Base-by-base conservation (phyloP, 306 rosid species). In the Lotus japonicus region DNA sequence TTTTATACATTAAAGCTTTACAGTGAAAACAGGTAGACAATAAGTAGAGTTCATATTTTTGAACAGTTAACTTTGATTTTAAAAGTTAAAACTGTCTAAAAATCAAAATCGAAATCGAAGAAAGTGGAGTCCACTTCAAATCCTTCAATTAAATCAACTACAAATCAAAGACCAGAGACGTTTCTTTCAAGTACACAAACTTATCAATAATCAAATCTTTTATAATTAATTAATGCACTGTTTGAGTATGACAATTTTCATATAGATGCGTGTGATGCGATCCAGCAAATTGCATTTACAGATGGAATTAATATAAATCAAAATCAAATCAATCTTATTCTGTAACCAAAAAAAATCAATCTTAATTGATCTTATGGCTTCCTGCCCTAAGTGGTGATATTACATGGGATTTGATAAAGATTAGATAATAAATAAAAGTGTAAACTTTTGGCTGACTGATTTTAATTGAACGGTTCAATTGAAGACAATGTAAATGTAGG, bases 161-260 rank as follows among this genome's bases (percentile, higher is more conserved):
- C 18, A 42, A 3, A 11, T 41, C 3, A 64, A 56, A 48, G 60
- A 58, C 35, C 21, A 38, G 0, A 44, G 4, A 38, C 42, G 57
- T 77, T 55, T 16, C 68, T 55, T 63, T 70, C 68, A 63, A 45
- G 68, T 41, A 59, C 56, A 21, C 16, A 63, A 35, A 56, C 67
- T 10, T 28, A 54, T 61, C 65, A 46, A 36, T 62, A 36, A 69
- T 33, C 76, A 64, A 49, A 71, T 77, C 73, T 77, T 68, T 65
- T 50, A 52, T 14, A 39, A 9, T 52, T n/a, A 70, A 52, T 54
- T 7, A 46, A 41, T 49, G 68, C 45, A 71, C 41, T 46, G 33
- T 15, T 66, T 49, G 64, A 45, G 57, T 43, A 14, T 36, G 71
- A 21, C 26, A 1, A 46, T 58, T 11, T 66, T 66, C 8, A 50